Percentiles rank a stretch among this genome's conserved stretches.
phyloP scores from a whole-genome alignment of 2,329 filamentous ascomycete species.

The Hypomyces perniciosus region DNA sequence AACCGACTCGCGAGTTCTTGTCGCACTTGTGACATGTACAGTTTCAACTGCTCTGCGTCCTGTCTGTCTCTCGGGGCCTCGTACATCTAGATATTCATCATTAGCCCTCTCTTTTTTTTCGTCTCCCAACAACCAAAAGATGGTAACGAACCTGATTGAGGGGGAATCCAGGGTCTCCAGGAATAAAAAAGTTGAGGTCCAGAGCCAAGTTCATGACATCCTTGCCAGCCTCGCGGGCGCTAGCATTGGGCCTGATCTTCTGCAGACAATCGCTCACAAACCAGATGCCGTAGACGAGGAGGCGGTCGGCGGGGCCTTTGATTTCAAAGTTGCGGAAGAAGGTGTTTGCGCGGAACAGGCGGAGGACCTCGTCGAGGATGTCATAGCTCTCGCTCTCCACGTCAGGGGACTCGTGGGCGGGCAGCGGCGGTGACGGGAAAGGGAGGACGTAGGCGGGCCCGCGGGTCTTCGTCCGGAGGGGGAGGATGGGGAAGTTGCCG shows the following conservation, averaged over 20 bases:
- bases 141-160: slow-evolving; percentile 66
- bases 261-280: slow-evolving; percentile 86
- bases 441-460: slow-evolving; percentile 89
- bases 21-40: slow-evolving; percentile 87
- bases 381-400: slow-evolving; percentile 92
- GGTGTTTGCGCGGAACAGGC: slow-evolving; percentile 93
- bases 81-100: slow-evolving; percentile 57
- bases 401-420: slow-evolving; percentile 61
- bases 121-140: neutral
- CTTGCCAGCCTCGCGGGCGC: slow-evolving; percentile 55
- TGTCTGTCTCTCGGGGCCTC: slow-evolving; percentile 81
- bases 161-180: slow-evolving; percentile 87
- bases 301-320: slow-evolving; percentile 87
- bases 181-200: slow-evolving; percentile 87
- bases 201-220: slow-evolving; percentile 86
- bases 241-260: slow-evolving; percentile 75
- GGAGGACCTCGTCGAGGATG: slow-evolving; percentile 87
- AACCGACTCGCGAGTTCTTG: slow-evolving; percentile 83
- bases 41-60: slow-evolving; percentile 79
- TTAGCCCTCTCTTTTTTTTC: neutral
- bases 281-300: slow-evolving; percentile 94
- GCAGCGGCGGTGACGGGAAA: slow-evolving; percentile 49
- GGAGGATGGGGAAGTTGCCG: slow-evolving; percentile 92
- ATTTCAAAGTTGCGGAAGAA: slow-evolving; percentile 99
- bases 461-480: slow-evolving; percentile 88